These are phyloP conservation scores for Castanea mollissima DNA, from an alignment of 306 rosid species.

Conservation along the genomic window DNA sequence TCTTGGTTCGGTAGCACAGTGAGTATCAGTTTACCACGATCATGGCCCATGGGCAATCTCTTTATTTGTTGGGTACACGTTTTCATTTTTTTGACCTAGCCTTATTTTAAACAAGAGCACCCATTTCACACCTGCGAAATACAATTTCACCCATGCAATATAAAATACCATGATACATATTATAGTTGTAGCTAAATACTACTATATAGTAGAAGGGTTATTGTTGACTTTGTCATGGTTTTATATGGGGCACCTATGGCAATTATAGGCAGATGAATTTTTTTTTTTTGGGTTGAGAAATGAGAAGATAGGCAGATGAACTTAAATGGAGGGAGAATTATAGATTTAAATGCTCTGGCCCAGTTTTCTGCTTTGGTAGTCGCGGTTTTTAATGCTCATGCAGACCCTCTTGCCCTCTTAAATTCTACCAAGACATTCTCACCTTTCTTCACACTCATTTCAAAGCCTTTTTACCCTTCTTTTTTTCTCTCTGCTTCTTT, in stretches of 20 bases:
- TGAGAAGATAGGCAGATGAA: neutral
- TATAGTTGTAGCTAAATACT: no score
- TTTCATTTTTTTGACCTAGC: neutral
- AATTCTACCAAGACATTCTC: slow-evolving; percentile 42
- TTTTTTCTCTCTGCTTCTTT: neutral
- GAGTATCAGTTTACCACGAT: slow-evolving; percentile 42
- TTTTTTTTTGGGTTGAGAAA: no score
- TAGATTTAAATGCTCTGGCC: slow-evolving; percentile 53
- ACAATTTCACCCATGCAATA: neutral
- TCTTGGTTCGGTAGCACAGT: slow-evolving; percentile 28
- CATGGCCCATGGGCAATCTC: slow-evolving; percentile 38
- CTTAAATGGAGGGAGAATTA: slow-evolving; percentile 32
- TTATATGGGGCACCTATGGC: neutral
- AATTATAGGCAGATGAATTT: neutral
- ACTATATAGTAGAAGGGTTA: neutral
- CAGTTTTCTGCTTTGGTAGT: slow-evolving; percentile 60
- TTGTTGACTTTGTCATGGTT: neutral
- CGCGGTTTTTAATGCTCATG: slow-evolving; percentile 53
- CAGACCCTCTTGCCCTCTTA: slow-evolving; percentile 32
- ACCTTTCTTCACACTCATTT: slow-evolving; percentile 23
- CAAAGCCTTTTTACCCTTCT: slow-evolving; percentile 4
- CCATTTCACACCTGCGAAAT: neutral
- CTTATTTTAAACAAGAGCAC: neutral
- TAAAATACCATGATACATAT: no score
- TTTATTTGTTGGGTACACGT: neutral